These are phyloP conservation scores for Fraxinus pennsylvanica DNA, from an alignment of 257 asterid species.

Conservation along the genomic window DNA sequence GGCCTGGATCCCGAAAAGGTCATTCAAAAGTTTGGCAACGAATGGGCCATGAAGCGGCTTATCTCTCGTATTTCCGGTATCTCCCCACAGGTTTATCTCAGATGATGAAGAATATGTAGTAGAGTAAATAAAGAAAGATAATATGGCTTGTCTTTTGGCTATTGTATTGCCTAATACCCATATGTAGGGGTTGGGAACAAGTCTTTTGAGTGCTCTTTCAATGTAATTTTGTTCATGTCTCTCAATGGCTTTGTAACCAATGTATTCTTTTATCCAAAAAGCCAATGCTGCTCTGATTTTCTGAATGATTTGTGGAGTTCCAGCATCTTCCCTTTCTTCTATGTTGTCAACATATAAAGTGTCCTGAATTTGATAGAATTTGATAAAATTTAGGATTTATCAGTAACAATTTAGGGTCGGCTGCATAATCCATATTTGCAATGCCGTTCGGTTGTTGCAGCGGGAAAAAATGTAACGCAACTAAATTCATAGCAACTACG, in stretches of 20 bases:
- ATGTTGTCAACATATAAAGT: slow-evolving; percentile 53
- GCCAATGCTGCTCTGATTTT: slow-evolving; percentile 66
- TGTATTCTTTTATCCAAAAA: slow-evolving; percentile 64
- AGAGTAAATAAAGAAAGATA: slow-evolving; percentile 57
- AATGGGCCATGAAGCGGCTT: slow-evolving; percentile 67
- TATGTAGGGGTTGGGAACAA: slow-evolving; percentile 42
- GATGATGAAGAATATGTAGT: slow-evolving; percentile 29
- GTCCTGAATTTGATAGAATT: slow-evolving; percentile 39
- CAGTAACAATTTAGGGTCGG: too few relatives aligned
- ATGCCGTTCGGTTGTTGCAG: background rate
- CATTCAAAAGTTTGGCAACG: slow-evolving; percentile 70
- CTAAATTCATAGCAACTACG: background rate
- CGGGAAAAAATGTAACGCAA: background rate
- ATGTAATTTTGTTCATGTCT: slow-evolving; percentile 39
- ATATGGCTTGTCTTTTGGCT: slow-evolving; percentile 50
- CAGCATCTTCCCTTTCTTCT: slow-evolving; percentile 80
- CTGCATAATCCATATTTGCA: background rate
- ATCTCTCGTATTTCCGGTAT: slow-evolving; percentile 23
- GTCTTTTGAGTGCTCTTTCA: slow-evolving; percentile 44
- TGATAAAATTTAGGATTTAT: background rate
- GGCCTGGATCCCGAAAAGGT: slow-evolving; percentile 74
- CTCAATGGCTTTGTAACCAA: slow-evolving; percentile 44
- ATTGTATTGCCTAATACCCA: slow-evolving; percentile 49
- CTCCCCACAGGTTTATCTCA: slow-evolving; percentile 35
- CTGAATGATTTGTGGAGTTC: slow-evolving; percentile 67